Base-by-base conservation (phyloP, 106 monocot genomes). In the Allium sativum region DNA sequence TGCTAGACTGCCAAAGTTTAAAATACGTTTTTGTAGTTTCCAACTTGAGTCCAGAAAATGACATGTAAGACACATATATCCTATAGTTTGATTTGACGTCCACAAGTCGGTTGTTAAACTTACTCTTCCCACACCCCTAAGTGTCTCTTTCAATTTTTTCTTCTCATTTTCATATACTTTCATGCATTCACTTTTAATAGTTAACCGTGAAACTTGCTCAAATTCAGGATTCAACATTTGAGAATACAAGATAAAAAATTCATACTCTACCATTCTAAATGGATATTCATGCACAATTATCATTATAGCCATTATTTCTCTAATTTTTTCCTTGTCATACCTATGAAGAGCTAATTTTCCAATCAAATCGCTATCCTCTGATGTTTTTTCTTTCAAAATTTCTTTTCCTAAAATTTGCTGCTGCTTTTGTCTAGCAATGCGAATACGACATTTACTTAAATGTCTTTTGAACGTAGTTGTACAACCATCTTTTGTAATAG, bases 31-130 rank as follows among this genome's bases (percentile, higher is more conserved):
- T 52, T 52, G 51, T 52, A 52, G 4, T 4, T 13, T 52, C 51
- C 51, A 52, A 13, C 5, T n/a, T 4, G n/a, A 52, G 51, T 52
- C 51, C 2, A 52, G 4, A 52, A 52, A 52, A 52, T 52, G 51
- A 52, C 51, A 52, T 52, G 51, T 52, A n/a, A 52, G 51, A 52
- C 51, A 52, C 51, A 52, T 52, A 52, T 52, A 52, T 52, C 51
- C 51, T 52, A 4, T 52, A n/a, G 51, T 52, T n/a, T 52, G 51
- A 52, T 52, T 52, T 52, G 51, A 52, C 5, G 51, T 52, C 51
- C 51, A 52, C 5, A 52, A 52, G n/a, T 52, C 51, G 51, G 12
- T 13, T 52, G 51, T 52, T 4, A 52, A 52, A 52, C 51, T 52
- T 2, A 52, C 51, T 4, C 51, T 52, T 1, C 51, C n/a, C 51